phyloP scores from a whole-genome alignment of 208 protist genomes.

The Blastocrithidia nonstop region DNA sequence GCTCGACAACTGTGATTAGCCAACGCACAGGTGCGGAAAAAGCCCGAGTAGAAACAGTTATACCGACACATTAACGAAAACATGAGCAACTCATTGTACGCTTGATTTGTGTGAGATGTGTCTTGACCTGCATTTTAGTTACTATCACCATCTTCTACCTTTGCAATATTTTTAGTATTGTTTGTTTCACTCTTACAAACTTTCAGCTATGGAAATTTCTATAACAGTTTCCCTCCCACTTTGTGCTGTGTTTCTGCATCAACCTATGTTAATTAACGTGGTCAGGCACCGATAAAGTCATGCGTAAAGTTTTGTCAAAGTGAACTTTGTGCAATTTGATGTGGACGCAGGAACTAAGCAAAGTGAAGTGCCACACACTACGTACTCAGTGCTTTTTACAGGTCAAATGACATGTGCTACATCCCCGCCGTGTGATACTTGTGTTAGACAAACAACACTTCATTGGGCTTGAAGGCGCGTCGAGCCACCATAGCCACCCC shows the following conservation, averaged over 20 bases:
- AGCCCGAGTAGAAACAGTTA: constrained; percentile 78
- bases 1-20: constrained; percentile 77
- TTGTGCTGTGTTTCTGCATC: constrained; percentile 20
- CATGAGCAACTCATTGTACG: constrained; percentile 57
- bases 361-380: constrained; percentile 43
- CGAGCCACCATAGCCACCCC: constrained; percentile 63
- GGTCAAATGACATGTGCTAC: constrained; percentile 16
- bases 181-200: constrained; percentile 23
- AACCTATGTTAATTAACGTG: constrained; percentile 37
- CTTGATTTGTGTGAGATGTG: too few relatives aligned
- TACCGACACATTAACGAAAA: constrained; percentile 66
- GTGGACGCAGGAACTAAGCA: constrained; percentile 30
- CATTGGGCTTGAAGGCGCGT: constrained; percentile 29
- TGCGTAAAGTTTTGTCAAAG: constrained; percentile 33
- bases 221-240: constrained; percentile 17
- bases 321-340: constrained; percentile 18
- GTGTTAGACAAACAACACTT: constrained; percentile 60
- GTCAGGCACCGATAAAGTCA: constrained; percentile 66
- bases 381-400: constrained; percentile 24
- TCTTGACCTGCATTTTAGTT: neutral
- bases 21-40: constrained; percentile 74
- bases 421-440: constrained; percentile 39
- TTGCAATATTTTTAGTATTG: neutral
- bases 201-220: neutral
- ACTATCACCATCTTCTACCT: neutral